Base-by-base conservation (phyloP, 2,329 filamentous ascomycete species). In the Bimuria novae-zelandiae region DNA sequence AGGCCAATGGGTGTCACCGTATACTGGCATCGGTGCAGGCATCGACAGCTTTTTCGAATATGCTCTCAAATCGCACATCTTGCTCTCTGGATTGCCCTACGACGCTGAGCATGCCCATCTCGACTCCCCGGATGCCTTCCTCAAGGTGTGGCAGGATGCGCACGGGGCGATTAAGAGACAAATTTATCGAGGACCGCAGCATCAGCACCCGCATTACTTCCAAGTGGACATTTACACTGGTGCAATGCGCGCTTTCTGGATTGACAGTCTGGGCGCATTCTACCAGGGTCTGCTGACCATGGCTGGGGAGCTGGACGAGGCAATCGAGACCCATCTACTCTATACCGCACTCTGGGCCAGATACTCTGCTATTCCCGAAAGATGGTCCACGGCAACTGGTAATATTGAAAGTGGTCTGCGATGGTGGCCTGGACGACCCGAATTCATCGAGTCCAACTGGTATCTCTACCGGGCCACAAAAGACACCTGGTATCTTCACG, bases 21-120 rank as follows among this genome's bases (percentile, higher is more conserved):
- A 90, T 71, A 88, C 93, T n/a, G 93, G 94, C 25, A 96, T 99
- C 63, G 94, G 94, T 44, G 94, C 94, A 7, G 94, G 94, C 33
- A 91, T 96, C 67, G 94, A 99, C 76, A 97, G 92, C 75, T 99
- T 99, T 77, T 97, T 96, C 68, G 94, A 99, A 76, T 99, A 99
- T 74, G 92, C 94, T 3, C 82, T 97, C 65, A 99, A 99, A 75
- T 92, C 92, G 16, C 87, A 96, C 69, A 89, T 99, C 54, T 76
- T 99, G 21, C 84, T 97, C 19, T 96, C 93, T 2, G 90, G 90
- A 1, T 85, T 80, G 5, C 72, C 76, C 0, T 74, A 72, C 54
- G 64, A 76, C 39, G 36, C 67, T 4, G 51, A 58, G 11, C 65
- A 84, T 2, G 82, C 85, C 46, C 83, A 89, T 56, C 85, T 90